Evolutionary conservation across 208 protist genomes (phyloP).

Genomic region (Leishmania aethiopica): DNA sequence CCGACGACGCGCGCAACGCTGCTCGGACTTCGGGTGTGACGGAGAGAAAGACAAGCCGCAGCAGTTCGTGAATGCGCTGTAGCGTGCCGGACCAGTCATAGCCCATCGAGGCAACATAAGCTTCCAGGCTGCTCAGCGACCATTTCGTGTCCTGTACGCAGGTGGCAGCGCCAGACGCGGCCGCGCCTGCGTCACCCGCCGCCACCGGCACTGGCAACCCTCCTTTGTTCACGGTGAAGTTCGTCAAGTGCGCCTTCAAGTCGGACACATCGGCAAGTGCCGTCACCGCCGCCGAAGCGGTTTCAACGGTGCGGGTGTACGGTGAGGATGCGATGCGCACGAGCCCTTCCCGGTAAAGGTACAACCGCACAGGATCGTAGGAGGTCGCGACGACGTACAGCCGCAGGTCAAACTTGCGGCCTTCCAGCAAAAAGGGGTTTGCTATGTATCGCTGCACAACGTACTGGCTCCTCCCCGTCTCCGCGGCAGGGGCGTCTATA

Average conservation of each 20-base stretch:
- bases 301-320: constrained; percentile 37
- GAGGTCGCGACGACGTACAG: constrained; percentile 92
- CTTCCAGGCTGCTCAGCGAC: constrained; percentile 48
- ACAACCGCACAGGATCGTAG: constrained; percentile 79
- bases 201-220: constrained; percentile 40
- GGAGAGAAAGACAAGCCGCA: constrained; percentile 74
- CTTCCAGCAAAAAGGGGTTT: constrained; percentile 79
- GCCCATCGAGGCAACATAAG: constrained; percentile 39
- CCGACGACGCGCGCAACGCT: constrained; percentile 33
- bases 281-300: neutral
- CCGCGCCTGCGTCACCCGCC: constrained; percentile 17
- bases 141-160: constrained; percentile 48
- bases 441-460: constrained; percentile 82
- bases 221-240: constrained; percentile 91
- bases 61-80: constrained; percentile 61
- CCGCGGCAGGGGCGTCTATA: neutral
- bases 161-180: constrained; percentile 40
- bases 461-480: constrained; percentile 9
- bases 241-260: constrained; percentile 86
- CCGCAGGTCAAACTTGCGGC: constrained; percentile 94
- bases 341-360: constrained; percentile 88
- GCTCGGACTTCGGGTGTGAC: constrained; percentile 56
- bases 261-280: constrained; percentile 15
- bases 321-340: constrained; percentile 84
- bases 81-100: constrained; percentile 65